Evolutionary conservation across 371 early-diverging fungal species (phyloP), one percentile per base, ranked within the genome.

Genomic region (Apophysomyces trapeziformis): DNA sequence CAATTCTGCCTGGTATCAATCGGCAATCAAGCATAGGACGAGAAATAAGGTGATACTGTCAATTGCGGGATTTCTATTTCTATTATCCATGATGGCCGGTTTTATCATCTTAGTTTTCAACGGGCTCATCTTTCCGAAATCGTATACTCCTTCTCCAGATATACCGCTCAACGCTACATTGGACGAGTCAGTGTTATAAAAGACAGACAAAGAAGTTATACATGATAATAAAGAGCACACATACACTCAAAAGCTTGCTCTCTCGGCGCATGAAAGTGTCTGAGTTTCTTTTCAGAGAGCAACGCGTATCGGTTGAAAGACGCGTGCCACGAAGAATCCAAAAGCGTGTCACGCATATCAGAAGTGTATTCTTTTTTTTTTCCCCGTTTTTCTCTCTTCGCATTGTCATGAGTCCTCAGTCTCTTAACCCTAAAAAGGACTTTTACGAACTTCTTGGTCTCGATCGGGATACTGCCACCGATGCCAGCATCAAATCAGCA

Each of bases 401-500:
- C 18, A 14, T 47, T 26, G 21, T 18, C 21, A 50, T 50, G 54
- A 50, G 21, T 21, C 54, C 54, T 7, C 18, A 21, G 5, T 21
- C 21, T 1, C n/a, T 50, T 21, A 21, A 50, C 11, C n/a, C 54
- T 21, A 21, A 50, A 21, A 50, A 50, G 21, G 54, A 50, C 21
- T 50, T 50, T 21, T 95, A 93, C 68, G 86, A 88, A 65, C 71
- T 93, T 0, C 86, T 97, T 13, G 87, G 88, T 4, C 79, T 96
- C 1, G 60, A 86, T 2, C 74, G 86, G 7, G 76, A 80, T 7
- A 61, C 69, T 4, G 93, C 93, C 2, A 50, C 54, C n/a, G 74
- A 85, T 6, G 74, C 76, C 9, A 71, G 78, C 16, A 94, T 98
- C 67, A 93, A 92, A 63, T 90, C 89, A 67, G 94, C 95, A 18